Conservation (phyloP, 2,329 filamentous ascomycete genomes). For the Allantophomopsis cytisporea region DNA sequence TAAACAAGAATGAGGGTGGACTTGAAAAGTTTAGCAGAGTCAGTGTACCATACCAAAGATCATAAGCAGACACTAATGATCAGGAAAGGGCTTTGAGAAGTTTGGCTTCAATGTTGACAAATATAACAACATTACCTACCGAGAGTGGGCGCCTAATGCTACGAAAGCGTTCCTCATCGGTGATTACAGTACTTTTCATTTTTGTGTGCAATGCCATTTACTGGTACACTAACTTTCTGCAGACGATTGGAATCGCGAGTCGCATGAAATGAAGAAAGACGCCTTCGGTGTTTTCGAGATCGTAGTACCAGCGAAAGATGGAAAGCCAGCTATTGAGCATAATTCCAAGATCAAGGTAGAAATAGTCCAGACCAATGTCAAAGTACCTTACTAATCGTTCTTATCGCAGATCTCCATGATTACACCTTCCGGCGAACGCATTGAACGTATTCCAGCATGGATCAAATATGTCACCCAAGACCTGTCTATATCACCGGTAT, state of each 20-base stretch:
- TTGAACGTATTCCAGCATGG: constrained; percentile 89
- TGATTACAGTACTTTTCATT: constrained; percentile 62
- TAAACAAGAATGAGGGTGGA: constrained; percentile 76
- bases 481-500: constrained; percentile 74
- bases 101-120: constrained; percentile 75
- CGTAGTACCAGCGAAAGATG: constrained; percentile 57
- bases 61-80: not conserved
- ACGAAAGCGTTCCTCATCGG: constrained; percentile 74
- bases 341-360: constrained; percentile 89
- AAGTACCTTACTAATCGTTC: not conserved
- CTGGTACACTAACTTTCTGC: constrained; percentile 8
- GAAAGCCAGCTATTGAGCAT: constrained; percentile 70
- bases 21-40: constrained; percentile 84
- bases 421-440: constrained; percentile 62
- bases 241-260: constrained; percentile 78
- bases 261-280: constrained; percentile 80
- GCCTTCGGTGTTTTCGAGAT: constrained; percentile 81
- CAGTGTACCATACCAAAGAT: constrained; percentile 13
- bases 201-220: constrained; percentile 3
- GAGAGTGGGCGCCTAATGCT: constrained; percentile 94
- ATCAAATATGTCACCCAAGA: constrained; percentile 97
- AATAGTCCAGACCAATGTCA: too few species aligned
- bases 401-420: constrained; percentile 62
- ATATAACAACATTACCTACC: constrained; percentile 77
- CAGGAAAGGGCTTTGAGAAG: constrained; percentile 60